These are phyloP conservation scores for Beauveria rudraprayagi DNA, from an alignment of 2,329 filamentous ascomycete genomes.

Conservation along the genomic window DNA sequence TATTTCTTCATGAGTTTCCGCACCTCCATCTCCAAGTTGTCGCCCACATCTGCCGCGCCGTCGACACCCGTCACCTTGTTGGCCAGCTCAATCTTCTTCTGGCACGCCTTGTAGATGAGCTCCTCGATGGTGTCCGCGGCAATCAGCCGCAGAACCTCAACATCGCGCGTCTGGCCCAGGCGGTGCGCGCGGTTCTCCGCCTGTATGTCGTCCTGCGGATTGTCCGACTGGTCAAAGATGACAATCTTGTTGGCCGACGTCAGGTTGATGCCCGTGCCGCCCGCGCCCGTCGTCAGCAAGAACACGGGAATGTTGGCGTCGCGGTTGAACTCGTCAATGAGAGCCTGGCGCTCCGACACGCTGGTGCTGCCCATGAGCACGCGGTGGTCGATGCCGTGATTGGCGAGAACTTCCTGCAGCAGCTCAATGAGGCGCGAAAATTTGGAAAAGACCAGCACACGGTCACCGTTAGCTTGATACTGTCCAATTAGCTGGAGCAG, in stretches of 20 bases:
- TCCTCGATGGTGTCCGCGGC: conserved; percentile 81
- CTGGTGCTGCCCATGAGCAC: conserved; percentile 80
- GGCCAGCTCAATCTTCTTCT: conserved; percentile 88
- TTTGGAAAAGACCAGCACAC: conserved; percentile 84
- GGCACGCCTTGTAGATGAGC: conserved; percentile 81
- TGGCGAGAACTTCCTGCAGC: conserved; percentile 71
- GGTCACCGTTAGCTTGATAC: conserved; percentile 75
- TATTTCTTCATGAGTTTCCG: conserved; percentile 34
- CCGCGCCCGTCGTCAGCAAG: conserved; percentile 84
- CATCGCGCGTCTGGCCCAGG: conserved; percentile 81
- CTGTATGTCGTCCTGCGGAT: conserved; percentile 96
- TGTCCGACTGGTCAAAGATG: conserved; percentile 95
- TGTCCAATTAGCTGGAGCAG: conserved; percentile 64
- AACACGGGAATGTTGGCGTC: conserved; percentile 78
- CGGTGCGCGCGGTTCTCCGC: conserved; percentile 95
- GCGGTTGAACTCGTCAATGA: conserved; percentile 80
- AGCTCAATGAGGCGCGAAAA: conserved; percentile 91
- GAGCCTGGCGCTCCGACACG: conserved; percentile 73
- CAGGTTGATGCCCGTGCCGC: conserved; percentile 94
- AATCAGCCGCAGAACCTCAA: conserved; percentile 83
- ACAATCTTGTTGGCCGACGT: conserved; percentile 95
- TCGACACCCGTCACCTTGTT: conserved; percentile 42
- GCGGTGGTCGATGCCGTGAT: conserved; percentile 65
- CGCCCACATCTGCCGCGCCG: conserved; percentile 20
- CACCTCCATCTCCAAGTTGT: conserved; percentile 36